Base-by-base conservation (phyloP, 2,329 filamentous ascomycete genomes). In the Cladosporium oxysporum region DNA sequence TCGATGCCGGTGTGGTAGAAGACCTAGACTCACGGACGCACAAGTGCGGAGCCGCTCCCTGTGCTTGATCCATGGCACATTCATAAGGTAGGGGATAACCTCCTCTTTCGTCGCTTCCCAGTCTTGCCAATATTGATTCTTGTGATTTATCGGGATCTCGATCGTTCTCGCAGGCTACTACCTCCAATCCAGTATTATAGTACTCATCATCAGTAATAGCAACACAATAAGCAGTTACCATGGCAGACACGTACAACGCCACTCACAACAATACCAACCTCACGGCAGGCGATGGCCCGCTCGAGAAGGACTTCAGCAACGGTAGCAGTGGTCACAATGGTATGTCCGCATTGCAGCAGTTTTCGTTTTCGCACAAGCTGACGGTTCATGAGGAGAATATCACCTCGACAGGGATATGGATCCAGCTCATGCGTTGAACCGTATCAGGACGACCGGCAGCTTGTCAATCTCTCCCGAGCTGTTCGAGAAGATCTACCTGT, bases 391-490 rank as follows among this genome's bases (percentile, higher is more conserved):
- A 12, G 41, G 49, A 74, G 74, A 72, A 59, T 74, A 75, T 66
- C 76, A 78, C 62, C 72, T 80, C 14, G 75, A 76, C 60, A 65
- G 69, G 63, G 71, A 75, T 63, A 69, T 75, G 68, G 75, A 77
- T 47, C 68, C 73, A 10, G 78, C 79, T 21, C 73, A 76, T 64
- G 81, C 81, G 8, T 69, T 83, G 65, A 75, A 73, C 65, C 77
- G 78, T 58, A 82, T 83, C 69, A 77, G 80, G 33, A 86, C 84
- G 1, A 82, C 83, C 31, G 84, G 84, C 66, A 84, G 82, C 73
- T 80, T 85, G 58, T 84, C 83, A 55, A 84, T 85, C 71, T 81
- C 80, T 4, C 83, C 83, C 2, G 83, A 84, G 69, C 78, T 84
- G 2, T 84, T 84, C 71, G 83, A 84, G 73, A 84, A 84, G 74